Evolutionary conservation across 441 rosid genomes (phyloP), one percentile per base, ranked within the genome.

Genomic region (Melastoma candidum): DNA sequence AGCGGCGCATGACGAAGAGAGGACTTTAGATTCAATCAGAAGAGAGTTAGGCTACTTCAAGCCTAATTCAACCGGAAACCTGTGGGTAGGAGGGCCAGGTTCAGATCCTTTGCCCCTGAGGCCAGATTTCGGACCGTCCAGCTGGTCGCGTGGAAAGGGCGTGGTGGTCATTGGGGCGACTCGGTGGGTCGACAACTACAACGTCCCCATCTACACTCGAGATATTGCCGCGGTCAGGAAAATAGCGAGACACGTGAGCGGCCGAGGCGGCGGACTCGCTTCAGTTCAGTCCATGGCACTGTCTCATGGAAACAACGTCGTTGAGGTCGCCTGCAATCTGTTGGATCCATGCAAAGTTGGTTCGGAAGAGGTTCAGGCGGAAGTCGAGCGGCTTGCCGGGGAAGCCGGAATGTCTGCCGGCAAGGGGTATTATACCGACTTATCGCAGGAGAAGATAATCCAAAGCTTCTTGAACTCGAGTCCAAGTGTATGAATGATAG

Each of bases 251-350:
- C 70, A 50, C 61, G 81, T 70, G 0, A 82, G 95, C 48, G 84
- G 76, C 62, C 79, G 95, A 71, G 85, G 95, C 56, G 22, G 22
- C 22, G 22, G 22, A 17, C 22, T 17, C 22, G 22, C 22, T 17
- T 17, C 22, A 17, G 22, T 17, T 17, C 22, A 17, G 22, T 17
- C 96, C 50, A 87, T 92, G 98, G 96, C 93, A 26, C 85, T 92
- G 47, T 71, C 72, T 51, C 88, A 85, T 17, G 77, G 76, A 26
- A 75, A 77, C 57, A 74, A 70, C 36, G 65, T 79, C 17, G 83
- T 69, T 41, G 98, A 87, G 72, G 95, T 92, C 24, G 98, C 89
- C 0, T 87, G 95, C 71, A 87, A 87, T 71, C 65, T 92, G 79
- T 64, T 87, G 79, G 79, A 85, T 46, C 90, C 98, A 12, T 61